Base-by-base conservation (phyloP, 2,329 filamentous ascomycete genomes). In the Nothomitra cinnamomea region DNA sequence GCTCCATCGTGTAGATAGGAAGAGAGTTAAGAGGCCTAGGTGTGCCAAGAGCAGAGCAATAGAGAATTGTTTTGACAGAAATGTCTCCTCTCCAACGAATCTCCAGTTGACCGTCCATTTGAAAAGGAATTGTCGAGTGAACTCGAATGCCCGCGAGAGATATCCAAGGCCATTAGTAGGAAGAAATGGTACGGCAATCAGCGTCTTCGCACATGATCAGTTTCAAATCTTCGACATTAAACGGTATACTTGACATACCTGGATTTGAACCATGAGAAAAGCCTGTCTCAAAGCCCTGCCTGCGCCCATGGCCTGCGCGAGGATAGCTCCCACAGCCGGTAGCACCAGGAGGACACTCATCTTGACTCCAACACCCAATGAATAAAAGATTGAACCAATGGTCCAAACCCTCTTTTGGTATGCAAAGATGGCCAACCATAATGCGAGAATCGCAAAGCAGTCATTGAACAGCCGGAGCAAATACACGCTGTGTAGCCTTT, bases 31-130 rank as follows among this genome's bases (percentile, higher is more conserved):
- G n/a, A 88, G 71, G 7, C 71, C 65, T 24, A 72, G 70, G 64
- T 95, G 87, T 54, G 78, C 63, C 1, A 67, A 72, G 24, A 95
- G 72, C 51, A 95, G 73, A 13, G 69, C 66, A 17, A 82, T 60
- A 24, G 87, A 79, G 64, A 95, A 94, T 1, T 70, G 65, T 56
- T 71, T 77, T 59, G 80, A 83, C 48, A 94, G 75, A 61, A 98
- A 98, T 0, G 71, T 67, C 5, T 85, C 78, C 67, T 95, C 88
- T 15, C 85, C 82, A n/a, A 95, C 69, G 65, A 96, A 96, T 53
- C 89, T 81, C 92, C 92, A 98, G 67, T 98, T 98, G 60, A 98
- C 92, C 0, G 92, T 98, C 92, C 92, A 98, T 69, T 90, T 88
- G 73, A 90, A 96, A 61, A 95, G 75, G 69, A 98, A 98, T 61